Evolutionary conservation across 2,329 filamentous ascomycete genomes (phyloP).

Genomic region (Plectosphaerella cucumerina): DNA sequence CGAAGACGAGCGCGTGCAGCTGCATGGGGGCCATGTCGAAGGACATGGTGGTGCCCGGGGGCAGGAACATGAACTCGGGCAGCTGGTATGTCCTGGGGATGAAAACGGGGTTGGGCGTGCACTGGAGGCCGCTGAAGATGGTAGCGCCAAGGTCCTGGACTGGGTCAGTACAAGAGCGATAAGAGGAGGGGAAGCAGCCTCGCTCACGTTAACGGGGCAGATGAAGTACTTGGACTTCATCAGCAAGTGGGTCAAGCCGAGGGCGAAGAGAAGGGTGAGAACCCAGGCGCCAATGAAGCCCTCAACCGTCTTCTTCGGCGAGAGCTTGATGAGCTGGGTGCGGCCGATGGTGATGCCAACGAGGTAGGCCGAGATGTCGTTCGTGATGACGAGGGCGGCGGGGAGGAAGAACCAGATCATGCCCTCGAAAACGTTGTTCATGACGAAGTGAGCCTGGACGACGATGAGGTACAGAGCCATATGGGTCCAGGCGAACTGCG

Average conservation of each 20-base stretch:
- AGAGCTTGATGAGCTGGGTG: slow-evolving; percentile 95
- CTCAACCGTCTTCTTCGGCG: slow-evolving; percentile 98
- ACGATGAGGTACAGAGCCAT: slow-evolving; percentile 99
- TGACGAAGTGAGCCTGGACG: slow-evolving; percentile 96
- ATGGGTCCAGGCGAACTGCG: slow-evolving; percentile 98
- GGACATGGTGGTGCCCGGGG: slow-evolving; percentile 54
- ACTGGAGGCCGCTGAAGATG: slow-evolving; percentile 84
- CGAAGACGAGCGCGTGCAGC: slow-evolving; percentile 84
- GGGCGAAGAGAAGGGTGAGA: slow-evolving; percentile 84
- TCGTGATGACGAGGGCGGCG: slow-evolving; percentile 91
- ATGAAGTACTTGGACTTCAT: slow-evolving; percentile 96
- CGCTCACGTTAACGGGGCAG: slow-evolving; percentile 80
- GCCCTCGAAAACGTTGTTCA: slow-evolving; percentile 99
- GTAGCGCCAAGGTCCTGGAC: slow-evolving; percentile 81
- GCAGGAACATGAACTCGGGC: slow-evolving; percentile 67
- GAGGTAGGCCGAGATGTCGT: slow-evolving; percentile 97
- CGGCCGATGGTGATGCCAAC: slow-evolving; percentile 96
- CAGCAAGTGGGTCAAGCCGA: slow-evolving; percentile 76
- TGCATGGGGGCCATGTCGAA: slow-evolving; percentile 84
- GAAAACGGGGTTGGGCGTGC: slow-evolving; percentile 89
- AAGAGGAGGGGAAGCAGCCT: neutral
- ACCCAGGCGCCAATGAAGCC: slow-evolving; percentile 96
- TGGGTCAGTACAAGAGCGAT: neutral
- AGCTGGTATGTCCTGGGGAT: slow-evolving; percentile 70
- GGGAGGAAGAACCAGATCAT: slow-evolving; percentile 99